Base-by-base conservation (phyloP, 2,329 filamentous ascomycete species). In the Claviceps citrina region DNA sequence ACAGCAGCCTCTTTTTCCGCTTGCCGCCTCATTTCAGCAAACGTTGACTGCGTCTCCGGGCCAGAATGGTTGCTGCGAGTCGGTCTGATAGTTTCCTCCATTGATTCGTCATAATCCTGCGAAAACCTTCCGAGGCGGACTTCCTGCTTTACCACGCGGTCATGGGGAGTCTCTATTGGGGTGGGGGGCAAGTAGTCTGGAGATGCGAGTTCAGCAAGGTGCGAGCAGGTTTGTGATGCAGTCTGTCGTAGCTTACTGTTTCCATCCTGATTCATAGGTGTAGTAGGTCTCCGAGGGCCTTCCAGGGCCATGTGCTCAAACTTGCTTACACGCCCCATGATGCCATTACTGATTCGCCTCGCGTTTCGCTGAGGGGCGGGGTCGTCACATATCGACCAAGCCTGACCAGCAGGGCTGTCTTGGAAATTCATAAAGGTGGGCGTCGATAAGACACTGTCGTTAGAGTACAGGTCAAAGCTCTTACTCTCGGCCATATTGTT, bases 1-100 rank as follows among this genome's bases (percentile, higher is more conserved):
- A 56, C 53, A 44, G 69, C 64, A 36, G 61, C 57, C 27, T 61
- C 57, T 44, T 65, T 65, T 52, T 77, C 73, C 15, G 70, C 63
- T 42, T 72, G 68, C 47, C 68, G 65, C 47, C 69, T 65, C 64
- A 77, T 68, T 39, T 74, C 70, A 35, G 75, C 68, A 48, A 79
- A 78, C 42, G 73, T 63, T 25, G 63, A 68, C 44, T 67, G 65
- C 27, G 64, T 57, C 30, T 66, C 63, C 42, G 55, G 61, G 44
- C 64, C 67, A 25, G 55, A 51, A 24, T 60, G 63, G 40, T 54
- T 60, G 31, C 64, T 59, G 26, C 65, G 63, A 12, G 56, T 51
- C 5, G 75, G 74, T 59, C 77, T 78, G 49, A 79, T 66, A 0
- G 75, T 78, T 56, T 77, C 73, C 51, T 78, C 74, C 70, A 77